phyloP scores from a whole-genome alignment of 2,329 filamentous ascomycete species.

The Byssochlamys sp. region DNA sequence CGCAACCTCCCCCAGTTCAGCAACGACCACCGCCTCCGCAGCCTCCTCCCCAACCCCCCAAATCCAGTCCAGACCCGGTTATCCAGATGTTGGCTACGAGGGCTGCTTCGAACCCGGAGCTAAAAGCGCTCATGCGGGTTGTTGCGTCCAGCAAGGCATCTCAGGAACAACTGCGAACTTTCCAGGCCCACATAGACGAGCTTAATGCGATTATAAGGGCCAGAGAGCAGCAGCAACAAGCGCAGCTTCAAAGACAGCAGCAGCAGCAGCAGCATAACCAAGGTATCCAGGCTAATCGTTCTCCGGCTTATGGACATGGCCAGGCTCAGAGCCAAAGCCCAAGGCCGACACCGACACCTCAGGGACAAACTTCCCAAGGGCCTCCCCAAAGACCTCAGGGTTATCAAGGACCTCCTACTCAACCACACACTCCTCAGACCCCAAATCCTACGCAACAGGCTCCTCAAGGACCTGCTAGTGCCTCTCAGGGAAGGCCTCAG shows the following conservation, averaged over 20 bases:
- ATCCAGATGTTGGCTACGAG: constrained; percentile 45
- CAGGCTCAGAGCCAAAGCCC: too few relatives aligned
- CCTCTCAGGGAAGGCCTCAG: not conserved
- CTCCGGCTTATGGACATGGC: not conserved
- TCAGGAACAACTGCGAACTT: constrained; percentile 40
- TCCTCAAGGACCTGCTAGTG: not conserved
- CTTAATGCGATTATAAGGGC: constrained; percentile 41
- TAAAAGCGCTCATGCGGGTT: constrained; percentile 43
- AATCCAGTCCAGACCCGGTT: constrained; percentile 41
- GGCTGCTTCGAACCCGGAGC: constrained; percentile 39
- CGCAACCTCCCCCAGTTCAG: constrained; percentile 7
- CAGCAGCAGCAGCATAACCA: constrained; percentile 5
- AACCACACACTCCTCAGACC: not conserved
- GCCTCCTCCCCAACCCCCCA: constrained; percentile 26
- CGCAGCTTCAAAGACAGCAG: constrained; percentile 16
- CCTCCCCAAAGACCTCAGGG: not conserved
- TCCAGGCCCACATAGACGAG: constrained; percentile 44
- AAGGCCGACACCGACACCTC: not conserved
- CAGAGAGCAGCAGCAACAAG: constrained; percentile 32
- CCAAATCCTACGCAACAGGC: not conserved
- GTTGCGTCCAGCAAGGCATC: constrained; percentile 42
- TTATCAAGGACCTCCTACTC: not conserved
- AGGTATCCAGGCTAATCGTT: constrained; percentile 4
- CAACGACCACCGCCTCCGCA: constrained; percentile 20
- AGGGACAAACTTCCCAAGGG: not conserved